Percentiles rank a stretch among this genome's conserved stretches.
These are phyloP conservation scores for Chernovozyma sophiae-reginae DNA, from an alignment of 1,139 yeast species.

Conservation along the genomic window DNA sequence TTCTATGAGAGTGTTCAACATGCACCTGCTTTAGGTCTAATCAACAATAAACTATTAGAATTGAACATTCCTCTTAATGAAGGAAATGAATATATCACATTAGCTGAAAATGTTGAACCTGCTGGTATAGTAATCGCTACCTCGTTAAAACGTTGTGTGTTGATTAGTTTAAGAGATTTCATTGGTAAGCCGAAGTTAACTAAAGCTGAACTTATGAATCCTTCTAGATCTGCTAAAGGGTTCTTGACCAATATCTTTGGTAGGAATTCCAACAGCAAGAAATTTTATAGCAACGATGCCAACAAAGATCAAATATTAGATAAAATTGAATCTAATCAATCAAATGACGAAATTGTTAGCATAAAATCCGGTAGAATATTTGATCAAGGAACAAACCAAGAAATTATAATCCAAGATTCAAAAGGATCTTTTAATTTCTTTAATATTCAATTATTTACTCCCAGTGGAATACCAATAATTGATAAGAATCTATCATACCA, in stretches of 20 bases:
- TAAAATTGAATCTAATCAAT: constrained; percentile 1
- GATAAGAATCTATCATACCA: constrained; percentile 25
- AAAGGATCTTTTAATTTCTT: constrained; percentile 37
- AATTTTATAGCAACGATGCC: too few relatives aligned
- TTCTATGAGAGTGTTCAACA: constrained; percentile 68
- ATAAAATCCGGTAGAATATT: constrained; percentile 53
- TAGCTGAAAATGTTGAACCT: constrained; percentile 65
- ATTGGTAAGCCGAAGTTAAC: constrained; percentile 58
- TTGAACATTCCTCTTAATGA: constrained; percentile 36
- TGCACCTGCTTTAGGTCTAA: constrained; percentile 64
- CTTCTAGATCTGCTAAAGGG: constrained; percentile 12
- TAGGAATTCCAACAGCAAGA: constrained; percentile 2
- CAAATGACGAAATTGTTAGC: constrained; percentile 52
- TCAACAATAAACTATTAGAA: constrained; percentile 39
- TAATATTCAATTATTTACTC: constrained; percentile 29
- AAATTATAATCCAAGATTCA: constrained; percentile 43
- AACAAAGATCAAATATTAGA: neutral
- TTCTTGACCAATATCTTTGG: constrained; percentile 26
- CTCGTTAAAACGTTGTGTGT: constrained; percentile 61
- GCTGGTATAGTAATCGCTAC: constrained; percentile 74
- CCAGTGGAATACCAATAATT: constrained; percentile 20
- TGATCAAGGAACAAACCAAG: constrained; percentile 47
- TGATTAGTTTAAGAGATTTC: constrained; percentile 63
- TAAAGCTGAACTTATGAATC: constrained; percentile 28
- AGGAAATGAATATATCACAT: constrained; percentile 50